Evolutionary conservation across 192 early-diverging fungal species (phyloP).

Genomic region (Rhizophagus prolifer): DNA sequence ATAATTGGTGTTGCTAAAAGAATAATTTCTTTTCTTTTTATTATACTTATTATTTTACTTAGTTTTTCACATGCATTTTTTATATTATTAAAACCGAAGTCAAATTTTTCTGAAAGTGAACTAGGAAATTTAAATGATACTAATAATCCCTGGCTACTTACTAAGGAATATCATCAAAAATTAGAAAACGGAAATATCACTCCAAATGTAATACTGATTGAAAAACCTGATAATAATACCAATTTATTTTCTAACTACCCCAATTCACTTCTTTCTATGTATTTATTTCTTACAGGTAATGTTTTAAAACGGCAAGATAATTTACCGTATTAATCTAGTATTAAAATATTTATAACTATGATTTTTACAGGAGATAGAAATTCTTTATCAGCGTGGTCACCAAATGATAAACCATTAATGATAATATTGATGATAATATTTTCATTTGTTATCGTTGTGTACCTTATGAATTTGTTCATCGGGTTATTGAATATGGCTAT

Average conservation of each 20-base stretch:
- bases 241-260: too few relatives aligned
- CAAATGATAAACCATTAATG: neutral
- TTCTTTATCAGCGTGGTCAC: neutral
- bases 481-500: neutral
- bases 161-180: neutral
- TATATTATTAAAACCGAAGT: neutral
- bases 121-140: neutral
- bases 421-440: neutral
- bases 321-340: too few relatives aligned
- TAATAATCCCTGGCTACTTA: neutral
- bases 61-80: slow-evolving; percentile 1
- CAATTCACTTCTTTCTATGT: too few relatives aligned
- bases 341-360: too few relatives aligned
- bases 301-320: too few relatives aligned
- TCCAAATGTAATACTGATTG: too few relatives aligned
- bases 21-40: neutral
- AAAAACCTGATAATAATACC: too few relatives aligned
- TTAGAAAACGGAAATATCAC: neutral
- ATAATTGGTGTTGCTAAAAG: neutral
- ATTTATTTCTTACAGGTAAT: too few relatives aligned
- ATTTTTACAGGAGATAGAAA: too few relatives aligned
- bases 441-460: neutral
- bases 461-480: slow-evolving; percentile 5
- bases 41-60: neutral
- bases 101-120: too few relatives aligned